A percentile compares a stretch with the other conserved stretches of the same genome.
Conservation (phyloP, 305 asterid species). For the Plantago coronopus region DNA sequence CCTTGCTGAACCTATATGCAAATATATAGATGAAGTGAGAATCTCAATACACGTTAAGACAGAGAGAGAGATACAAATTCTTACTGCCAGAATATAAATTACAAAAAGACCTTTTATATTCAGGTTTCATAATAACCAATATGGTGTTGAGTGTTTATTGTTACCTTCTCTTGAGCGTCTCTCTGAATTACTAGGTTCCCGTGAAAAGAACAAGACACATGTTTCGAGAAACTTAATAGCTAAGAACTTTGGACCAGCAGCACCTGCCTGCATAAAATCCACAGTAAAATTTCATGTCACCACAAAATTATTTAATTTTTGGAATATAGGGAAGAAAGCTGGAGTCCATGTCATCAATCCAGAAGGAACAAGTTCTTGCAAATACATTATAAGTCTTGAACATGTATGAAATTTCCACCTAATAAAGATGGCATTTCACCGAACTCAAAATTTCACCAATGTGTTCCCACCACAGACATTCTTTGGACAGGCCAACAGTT, state of each 20-base stretch:
- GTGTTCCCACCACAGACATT: no score
- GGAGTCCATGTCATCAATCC: background rate
- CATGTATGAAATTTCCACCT: no score
- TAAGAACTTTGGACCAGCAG: slow-evolving; percentile 73
- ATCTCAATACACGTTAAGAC: background rate
- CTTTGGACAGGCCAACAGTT: no score
- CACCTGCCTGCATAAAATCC: slow-evolving; percentile 49
- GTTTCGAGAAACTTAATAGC: slow-evolving; percentile 76
- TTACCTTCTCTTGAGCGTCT: slow-evolving; percentile 60
- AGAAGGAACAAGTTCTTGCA: background rate
- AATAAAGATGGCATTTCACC: no score
- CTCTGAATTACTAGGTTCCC: slow-evolving; percentile 58
- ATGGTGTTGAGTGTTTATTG: no score
- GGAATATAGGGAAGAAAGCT: slow-evolving; percentile 4
- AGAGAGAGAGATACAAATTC: no score
- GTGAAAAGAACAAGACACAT: slow-evolving; percentile 59
- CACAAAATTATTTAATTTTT: slow-evolving; percentile 14
- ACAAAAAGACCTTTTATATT: no score
- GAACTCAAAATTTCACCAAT: no score
- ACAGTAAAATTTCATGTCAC: slow-evolving; percentile 25
- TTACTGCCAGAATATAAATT: no score
- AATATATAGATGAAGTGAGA: slow-evolving; percentile 25
- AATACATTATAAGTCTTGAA: no score
- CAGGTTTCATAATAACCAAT: slow-evolving; percentile 8
- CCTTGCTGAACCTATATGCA: slow-evolving; percentile 43